Evolutionary conservation across 345 rosid genomes (phyloP), one percentile per base, ranked within the genome.

Genomic region (Moricandia moricandioides): DNA sequence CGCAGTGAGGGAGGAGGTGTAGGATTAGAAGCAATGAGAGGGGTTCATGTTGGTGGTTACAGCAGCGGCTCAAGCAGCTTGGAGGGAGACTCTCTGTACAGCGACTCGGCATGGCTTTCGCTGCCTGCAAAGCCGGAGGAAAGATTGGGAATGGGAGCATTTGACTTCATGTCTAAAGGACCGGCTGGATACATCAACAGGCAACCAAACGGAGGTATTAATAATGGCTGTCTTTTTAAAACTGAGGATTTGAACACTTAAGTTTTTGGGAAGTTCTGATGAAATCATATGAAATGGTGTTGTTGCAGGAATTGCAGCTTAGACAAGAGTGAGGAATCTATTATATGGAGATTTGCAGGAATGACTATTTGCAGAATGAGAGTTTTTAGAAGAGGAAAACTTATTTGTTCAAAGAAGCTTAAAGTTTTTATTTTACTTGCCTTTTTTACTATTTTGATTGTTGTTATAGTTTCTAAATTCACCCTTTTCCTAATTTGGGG

Each of bases 151-250:
- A 71, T 78, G 81, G 81, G 81, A 78, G 72, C 81, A 29, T 58
- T 78, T 33, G 81, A 71, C 77, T 78, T 78, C 81, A 59, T 71
- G 78, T 78, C 78, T 72, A 72, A 77, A 78, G 81, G 73, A 72
- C 73, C 73, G 39, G 74, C 77, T 67, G 81, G 73, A n/a, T 78
- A 72, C 74, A 67, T 78, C 60, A 54, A 78, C 70, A 66, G 72
- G 57, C 81, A 78, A 35, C 77, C 81, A 71, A 66, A 78, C 14
- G 77, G 77, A 78, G 81, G 81, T 78, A 78, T 71, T 40, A 69
- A 62, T 59, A n/a, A 45, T 4, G 51, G 14, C 14, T 16, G 24
- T 1, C 3, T 6, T n/a, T 47, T 47, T 56, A 40, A 0, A 64
- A 27, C 14, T 18, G 27, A 60, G 55, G 37, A 76, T 17, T 5